These are phyloP conservation scores for Aureococcus anophagefferens DNA, from an alignment of 108 stramenopile species.

Conservation along the genomic window DNA sequence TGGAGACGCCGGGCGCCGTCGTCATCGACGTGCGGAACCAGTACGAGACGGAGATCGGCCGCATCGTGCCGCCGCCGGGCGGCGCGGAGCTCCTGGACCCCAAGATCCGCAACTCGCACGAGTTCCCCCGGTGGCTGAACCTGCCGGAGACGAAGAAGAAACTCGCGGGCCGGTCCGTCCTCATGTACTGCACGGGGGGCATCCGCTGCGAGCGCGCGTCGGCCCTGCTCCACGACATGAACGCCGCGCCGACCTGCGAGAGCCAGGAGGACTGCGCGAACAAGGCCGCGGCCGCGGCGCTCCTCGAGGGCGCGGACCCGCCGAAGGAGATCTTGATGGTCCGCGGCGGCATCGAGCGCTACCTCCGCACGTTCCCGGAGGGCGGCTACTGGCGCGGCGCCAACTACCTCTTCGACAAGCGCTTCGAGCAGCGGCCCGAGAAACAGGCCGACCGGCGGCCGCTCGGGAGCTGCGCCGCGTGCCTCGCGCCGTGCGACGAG, in stretches of 20 bases:
- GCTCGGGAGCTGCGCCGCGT: not conserved
- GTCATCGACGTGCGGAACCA: conserved; percentile 17
- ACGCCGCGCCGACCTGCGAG: not conserved
- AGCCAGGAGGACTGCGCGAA: not conserved
- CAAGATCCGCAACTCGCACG: conserved; percentile 57
- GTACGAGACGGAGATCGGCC: conserved; percentile 15
- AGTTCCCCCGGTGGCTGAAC: conserved; percentile 9
- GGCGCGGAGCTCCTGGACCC: conserved; percentile 71
- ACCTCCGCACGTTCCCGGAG: conserved; percentile 9
- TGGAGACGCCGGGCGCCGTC: conserved; percentile 2
- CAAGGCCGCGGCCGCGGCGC: not conserved
- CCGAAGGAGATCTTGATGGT: not conserved
- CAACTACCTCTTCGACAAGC: conserved; percentile 60
- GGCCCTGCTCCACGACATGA: conserved; percentile 3
- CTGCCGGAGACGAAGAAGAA: not conserved
- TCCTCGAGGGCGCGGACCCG: too few species aligned
- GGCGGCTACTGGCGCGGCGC: not conserved
- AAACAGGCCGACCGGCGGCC: not conserved
- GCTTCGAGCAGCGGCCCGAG: conserved; percentile 54
- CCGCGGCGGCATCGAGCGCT: conserved; percentile 11
- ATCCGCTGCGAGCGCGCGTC: conserved; percentile 17
- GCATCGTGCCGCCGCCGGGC: conserved; percentile 4
- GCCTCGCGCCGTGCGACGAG: not conserved
- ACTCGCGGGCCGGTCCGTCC: not conserved
- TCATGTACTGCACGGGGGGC: conserved; percentile 58